Conservation (phyloP, 2,329 filamentous ascomycete genomes). For the Sarocladium brachiariae region DNA sequence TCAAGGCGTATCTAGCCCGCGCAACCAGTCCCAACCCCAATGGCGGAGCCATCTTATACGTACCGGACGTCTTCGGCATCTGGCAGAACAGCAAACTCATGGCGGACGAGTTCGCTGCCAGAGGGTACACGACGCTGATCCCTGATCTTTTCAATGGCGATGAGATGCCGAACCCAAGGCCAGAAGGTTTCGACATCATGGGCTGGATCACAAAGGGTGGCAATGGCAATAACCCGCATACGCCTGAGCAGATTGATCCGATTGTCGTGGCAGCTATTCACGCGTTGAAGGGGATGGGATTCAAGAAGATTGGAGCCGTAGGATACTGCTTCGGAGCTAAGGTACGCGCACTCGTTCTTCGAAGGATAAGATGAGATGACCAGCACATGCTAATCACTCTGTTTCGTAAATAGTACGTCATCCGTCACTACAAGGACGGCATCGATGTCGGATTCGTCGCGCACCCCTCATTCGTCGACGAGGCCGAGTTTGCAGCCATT, state of each 20-base stretch:
- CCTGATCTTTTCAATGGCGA: slow-evolving; percentile 33
- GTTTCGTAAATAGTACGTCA: slow-evolving; percentile 61
- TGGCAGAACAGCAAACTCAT: slow-evolving; percentile 33
- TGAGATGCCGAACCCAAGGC: slow-evolving; percentile 19
- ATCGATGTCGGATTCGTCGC: slow-evolving; percentile 56
- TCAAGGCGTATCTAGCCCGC: slow-evolving; percentile 43
- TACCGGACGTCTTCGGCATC: slow-evolving; percentile 32
- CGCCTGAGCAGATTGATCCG: slow-evolving; percentile 24
- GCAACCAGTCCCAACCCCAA: slow-evolving; percentile 17
- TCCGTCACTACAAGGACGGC: slow-evolving; percentile 53
- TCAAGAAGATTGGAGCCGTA: slow-evolving; percentile 45
- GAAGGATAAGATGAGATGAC: too few species aligned
- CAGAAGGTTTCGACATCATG: slow-evolving; percentile 23
- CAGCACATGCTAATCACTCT: too few species aligned
- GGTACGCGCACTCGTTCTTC: slow-evolving; percentile 39
- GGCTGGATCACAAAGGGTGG: slow-evolving; percentile 32
- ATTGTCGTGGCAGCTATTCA: slow-evolving; percentile 36
- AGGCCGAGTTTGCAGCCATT: slow-evolving; percentile 52
- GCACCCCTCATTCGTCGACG: slow-evolving; percentile 56
- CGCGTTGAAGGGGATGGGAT: slow-evolving; percentile 45
- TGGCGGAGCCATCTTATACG: slow-evolving; percentile 26
- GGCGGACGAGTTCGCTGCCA: slow-evolving; percentile 32
- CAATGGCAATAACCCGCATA: slow-evolving; percentile 40
- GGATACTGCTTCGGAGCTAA: slow-evolving; percentile 63
- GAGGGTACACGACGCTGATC: slow-evolving; percentile 32